Base-by-base conservation (phyloP, 2,329 filamentous ascomycete genomes). In the Fusarium brevicatenulatum region DNA sequence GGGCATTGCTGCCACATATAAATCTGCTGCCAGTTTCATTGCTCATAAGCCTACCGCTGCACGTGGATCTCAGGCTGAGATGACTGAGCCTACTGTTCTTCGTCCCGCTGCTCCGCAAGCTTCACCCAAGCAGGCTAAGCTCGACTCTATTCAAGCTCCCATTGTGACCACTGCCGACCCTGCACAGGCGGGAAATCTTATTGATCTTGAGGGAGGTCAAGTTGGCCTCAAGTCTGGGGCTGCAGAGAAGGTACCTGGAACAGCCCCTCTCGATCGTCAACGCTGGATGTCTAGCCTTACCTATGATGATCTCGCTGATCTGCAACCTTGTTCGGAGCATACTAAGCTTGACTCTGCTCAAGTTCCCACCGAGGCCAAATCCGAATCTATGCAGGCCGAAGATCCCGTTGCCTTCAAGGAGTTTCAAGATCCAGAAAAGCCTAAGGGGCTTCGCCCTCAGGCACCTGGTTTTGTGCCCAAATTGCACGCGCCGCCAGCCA, bases 201-300 rank as follows among this genome's bases (percentile, higher is more conserved):
- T 36, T 46, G n/a, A 42, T 7, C 44, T 30, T 11, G 28, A 57
- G 30, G 49, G 64, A 36, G 46, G 39, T 49, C 39, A 44, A 71
- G 61, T 72, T 67, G 70, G 77, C 55, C 47, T 21, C 18, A 54
- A 66, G 42, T 39, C 42, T 23, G 37, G 56, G 37, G 21, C 21
- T 32, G 55, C 55, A 19, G 43, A 40, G 25, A 40, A 30, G 30
- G 37, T 39, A 42, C 39, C 83, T 42, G 88, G 87, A 0, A 82
- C 90, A 7, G 86, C 84, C 0, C 82, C 83, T 2, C 89, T 90
- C 69, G 75, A 82, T 23, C 78, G 82, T 60, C 67, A 67, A 2
- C 77, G 79, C 7, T 88, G 87, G 83, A 82, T 77, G 63, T 68
- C 73, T 7, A 75, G 78, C 36, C 67, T 80, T 34, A 67, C 68